These are phyloP conservation scores for Ophiostoma tasmaniense DNA, from an alignment of 2,329 filamentous ascomycete species.

Conservation along the genomic window DNA sequence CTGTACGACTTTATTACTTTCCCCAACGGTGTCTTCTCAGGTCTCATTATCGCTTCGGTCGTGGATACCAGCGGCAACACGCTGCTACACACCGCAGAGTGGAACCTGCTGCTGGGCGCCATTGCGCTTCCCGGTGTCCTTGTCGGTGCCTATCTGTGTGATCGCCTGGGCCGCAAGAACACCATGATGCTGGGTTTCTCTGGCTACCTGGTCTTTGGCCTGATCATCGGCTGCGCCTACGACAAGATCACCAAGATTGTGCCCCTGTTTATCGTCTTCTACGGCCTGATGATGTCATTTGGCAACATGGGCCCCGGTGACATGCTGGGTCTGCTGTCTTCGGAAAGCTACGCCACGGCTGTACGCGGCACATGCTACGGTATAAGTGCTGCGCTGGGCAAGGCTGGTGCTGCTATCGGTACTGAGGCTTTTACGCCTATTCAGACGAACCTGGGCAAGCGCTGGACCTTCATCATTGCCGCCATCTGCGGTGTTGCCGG, in stretches of 20 bases:
- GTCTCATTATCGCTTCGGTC: conserved; percentile 38
- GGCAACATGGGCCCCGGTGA: conserved; percentile 41
- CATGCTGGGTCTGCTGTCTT: conserved; percentile 40
- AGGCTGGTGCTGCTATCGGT: conserved; percentile 43
- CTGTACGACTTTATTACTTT: conserved; percentile 47
- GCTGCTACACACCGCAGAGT: conserved; percentile 23
- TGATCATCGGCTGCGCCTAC: conserved; percentile 27
- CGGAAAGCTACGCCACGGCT: conserved; percentile 42
- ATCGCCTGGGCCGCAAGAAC: conserved; percentile 23
- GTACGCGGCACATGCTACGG: conserved; percentile 43
- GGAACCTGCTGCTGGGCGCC: conserved; percentile 24
- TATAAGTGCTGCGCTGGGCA: conserved; percentile 41
- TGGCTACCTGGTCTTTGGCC: conserved; percentile 23
- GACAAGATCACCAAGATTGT: conserved; percentile 37
- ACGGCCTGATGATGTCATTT: conserved; percentile 41
- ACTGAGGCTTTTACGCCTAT: conserved; percentile 26
- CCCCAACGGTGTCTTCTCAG: conserved; percentile 48
- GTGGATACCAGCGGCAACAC: conserved; percentile 18
- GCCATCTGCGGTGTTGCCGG: conserved; percentile 20
- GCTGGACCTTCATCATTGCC: conserved; percentile 20
- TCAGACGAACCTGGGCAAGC: conserved; percentile 19
- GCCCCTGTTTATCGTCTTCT: conserved; percentile 43
- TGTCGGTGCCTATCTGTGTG: conserved; percentile 16
- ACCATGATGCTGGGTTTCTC: conserved; percentile 23
- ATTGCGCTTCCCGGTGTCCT: conserved; percentile 23